Conservation (phyloP, 2,329 filamentous ascomycete species). For the Stachybotrys chartarum region DNA sequence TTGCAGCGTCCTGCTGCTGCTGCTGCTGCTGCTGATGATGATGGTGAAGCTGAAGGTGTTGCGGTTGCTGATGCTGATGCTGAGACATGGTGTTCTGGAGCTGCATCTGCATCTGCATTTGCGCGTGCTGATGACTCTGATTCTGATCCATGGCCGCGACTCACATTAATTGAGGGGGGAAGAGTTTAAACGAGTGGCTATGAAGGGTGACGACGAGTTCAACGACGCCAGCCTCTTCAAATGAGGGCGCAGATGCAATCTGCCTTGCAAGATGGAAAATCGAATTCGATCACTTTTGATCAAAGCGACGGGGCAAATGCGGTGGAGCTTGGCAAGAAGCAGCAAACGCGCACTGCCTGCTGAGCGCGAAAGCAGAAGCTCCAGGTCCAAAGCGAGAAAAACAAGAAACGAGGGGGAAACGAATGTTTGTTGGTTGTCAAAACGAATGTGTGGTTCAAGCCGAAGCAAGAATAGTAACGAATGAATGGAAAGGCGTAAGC, state of each 20-base stretch:
- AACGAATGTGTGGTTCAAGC: too few species aligned
- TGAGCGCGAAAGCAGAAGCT: not conserved
- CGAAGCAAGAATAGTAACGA: not conserved
- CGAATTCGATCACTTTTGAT: too few species aligned
- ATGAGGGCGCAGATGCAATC: too few species aligned
- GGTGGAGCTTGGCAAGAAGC: not conserved
- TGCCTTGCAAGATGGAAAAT: too few species aligned
- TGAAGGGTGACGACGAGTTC: not conserved
- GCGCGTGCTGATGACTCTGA: constrained; percentile 18
- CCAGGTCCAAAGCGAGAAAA: too few species aligned
- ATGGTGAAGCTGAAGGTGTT: constrained; percentile 6
- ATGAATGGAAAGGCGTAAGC: not conserved
- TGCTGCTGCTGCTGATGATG: constrained; percentile 16
- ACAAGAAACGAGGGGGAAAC: too few species aligned
- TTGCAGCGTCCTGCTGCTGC: constrained; percentile 21
- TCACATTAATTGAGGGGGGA: constrained; percentile 17
- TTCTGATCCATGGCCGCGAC: constrained; percentile 23
- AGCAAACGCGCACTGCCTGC: not conserved
- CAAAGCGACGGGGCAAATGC: not conserved
- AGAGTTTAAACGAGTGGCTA: constrained; percentile 7
- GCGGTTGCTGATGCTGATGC: constrained; percentile 4
- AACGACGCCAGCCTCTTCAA: not conserved
- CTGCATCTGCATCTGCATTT: constrained; percentile 13
- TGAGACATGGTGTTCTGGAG: too few species aligned
- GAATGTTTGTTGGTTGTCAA: too few species aligned